These are phyloP conservation scores for Hebeloma cylindrosporum DNA, from an alignment of 768 basidiomycete genomes.

Conservation along the genomic window DNA sequence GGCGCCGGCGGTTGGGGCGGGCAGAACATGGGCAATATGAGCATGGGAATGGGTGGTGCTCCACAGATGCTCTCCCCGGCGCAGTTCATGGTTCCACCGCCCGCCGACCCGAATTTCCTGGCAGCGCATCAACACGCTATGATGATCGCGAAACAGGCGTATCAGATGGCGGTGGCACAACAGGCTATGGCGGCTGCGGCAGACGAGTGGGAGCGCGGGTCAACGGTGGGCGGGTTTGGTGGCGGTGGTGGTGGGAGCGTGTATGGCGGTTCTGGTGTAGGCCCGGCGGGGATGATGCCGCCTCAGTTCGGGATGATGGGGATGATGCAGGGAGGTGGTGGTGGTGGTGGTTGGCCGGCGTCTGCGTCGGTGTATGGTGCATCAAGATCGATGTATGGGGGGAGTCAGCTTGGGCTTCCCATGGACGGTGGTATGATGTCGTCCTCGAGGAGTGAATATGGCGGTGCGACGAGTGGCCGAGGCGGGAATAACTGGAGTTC, in stretches of 20 bases:
- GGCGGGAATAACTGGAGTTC: slow-evolving; percentile 51
- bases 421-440: slow-evolving; percentile 37
- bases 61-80: slow-evolving; percentile 39
- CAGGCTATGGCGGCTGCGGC: slow-evolving; percentile 88
- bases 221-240: slow-evolving; percentile 48
- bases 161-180: slow-evolving; percentile 87
- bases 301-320: slow-evolving; percentile 40
- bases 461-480: slow-evolving; percentile 44
- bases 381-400: slow-evolving; percentile 55
- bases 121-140: slow-evolving; percentile 88
- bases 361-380: slow-evolving; percentile 49
- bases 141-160: slow-evolving; percentile 84
- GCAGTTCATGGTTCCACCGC: slow-evolving; percentile 45
- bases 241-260: slow-evolving; percentile 46
- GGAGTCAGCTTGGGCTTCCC: slow-evolving; percentile 14
- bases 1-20: slow-evolving; percentile 16
- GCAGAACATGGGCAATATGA: slow-evolving; percentile 25
- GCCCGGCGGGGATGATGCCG: slow-evolving; percentile 32
- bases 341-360: slow-evolving; percentile 44
- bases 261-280: slow-evolving; percentile 38
- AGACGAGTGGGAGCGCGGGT: slow-evolving; percentile 88
- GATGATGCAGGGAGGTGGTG: slow-evolving; percentile 41
- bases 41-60: slow-evolving; percentile 22
- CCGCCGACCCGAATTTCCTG: slow-evolving; percentile 56
- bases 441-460: slow-evolving; percentile 67